phyloP scores from a whole-genome alignment of 1,139 yeast genomes.

The Geotrichum cucujoidarum region DNA sequence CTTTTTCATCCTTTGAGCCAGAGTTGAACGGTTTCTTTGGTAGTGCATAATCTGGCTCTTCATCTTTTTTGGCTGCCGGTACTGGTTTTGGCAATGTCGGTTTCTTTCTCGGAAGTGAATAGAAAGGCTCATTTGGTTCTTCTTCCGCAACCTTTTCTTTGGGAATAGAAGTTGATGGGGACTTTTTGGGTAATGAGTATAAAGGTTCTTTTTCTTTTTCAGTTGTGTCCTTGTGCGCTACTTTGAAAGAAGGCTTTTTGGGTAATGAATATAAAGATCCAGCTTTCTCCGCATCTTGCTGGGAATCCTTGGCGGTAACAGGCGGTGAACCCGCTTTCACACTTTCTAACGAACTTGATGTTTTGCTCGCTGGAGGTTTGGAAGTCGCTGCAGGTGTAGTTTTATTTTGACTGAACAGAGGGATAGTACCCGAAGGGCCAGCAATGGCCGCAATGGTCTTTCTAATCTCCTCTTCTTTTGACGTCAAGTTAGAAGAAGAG shows the following conservation, averaged over 20 bases:
- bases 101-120: constrained; percentile 7
- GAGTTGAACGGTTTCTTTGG: constrained; percentile 5
- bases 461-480: constrained; percentile 25
- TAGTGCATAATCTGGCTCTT: constrained; percentile 7
- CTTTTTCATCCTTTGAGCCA: not conserved
- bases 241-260: not conserved
- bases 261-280: not conserved
- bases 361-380: not conserved
- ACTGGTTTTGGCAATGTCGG: not conserved
- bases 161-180: not conserved
- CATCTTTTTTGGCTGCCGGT: not conserved
- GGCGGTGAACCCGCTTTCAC: no score
- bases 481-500: constrained; percentile 7
- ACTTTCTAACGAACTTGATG: no score
- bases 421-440: constrained; percentile 24
- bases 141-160: constrained; percentile 1
- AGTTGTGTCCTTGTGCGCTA: not conserved
- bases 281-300: no score
- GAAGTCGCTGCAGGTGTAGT: not conserved
- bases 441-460: constrained; percentile 25
- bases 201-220: constrained; percentile 1
- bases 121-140: not conserved
- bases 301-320: no score
- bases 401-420: constrained; percentile 13
- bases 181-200: constrained; percentile 5